A percentile compares a stretch with the other conserved stretches of the same genome.
Conservation (phyloP, 108 stramenopile species). For the Nannochloropsis gaditana region DNA sequence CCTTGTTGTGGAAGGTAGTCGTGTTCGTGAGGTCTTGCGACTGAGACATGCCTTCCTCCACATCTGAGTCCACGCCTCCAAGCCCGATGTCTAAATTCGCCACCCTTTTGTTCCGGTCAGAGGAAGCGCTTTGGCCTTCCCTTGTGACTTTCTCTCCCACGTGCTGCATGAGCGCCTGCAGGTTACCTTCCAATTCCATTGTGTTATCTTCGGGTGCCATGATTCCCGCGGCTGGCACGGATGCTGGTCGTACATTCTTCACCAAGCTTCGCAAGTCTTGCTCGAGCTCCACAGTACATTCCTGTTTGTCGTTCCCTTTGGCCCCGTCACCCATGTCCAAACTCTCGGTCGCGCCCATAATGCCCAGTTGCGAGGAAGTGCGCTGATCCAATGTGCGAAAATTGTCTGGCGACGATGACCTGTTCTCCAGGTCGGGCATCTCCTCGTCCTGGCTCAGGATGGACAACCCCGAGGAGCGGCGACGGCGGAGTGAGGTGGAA, state of each 20-base stretch:
- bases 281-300: not conserved
- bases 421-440: conserved; percentile 11
- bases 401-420: not conserved
- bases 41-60: not conserved
- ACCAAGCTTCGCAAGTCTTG: not conserved
- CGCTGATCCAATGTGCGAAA: conserved; percentile 4
- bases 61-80: not conserved
- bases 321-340: not conserved
- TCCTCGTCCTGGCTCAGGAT: not conserved
- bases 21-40: conserved; percentile 1
- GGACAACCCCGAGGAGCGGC: not conserved
- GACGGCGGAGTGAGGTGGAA: not conserved
- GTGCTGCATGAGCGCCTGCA: not conserved
- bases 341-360: not conserved
- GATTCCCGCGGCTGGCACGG: not conserved
- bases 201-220: not conserved
- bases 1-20: not conserved
- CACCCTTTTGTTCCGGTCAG: not conserved
- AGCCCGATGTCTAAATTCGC: not conserved
- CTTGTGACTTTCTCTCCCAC: too few species aligned
- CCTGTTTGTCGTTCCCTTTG: not conserved
- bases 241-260: not conserved
- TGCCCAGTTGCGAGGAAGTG: conserved; percentile 4
- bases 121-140: not conserved
- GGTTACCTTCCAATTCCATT: conserved; percentile 7